Evolutionary conservation across 2,329 filamentous ascomycete genomes (phyloP).

Genomic region (Ascocoryne sarcoides): DNA sequence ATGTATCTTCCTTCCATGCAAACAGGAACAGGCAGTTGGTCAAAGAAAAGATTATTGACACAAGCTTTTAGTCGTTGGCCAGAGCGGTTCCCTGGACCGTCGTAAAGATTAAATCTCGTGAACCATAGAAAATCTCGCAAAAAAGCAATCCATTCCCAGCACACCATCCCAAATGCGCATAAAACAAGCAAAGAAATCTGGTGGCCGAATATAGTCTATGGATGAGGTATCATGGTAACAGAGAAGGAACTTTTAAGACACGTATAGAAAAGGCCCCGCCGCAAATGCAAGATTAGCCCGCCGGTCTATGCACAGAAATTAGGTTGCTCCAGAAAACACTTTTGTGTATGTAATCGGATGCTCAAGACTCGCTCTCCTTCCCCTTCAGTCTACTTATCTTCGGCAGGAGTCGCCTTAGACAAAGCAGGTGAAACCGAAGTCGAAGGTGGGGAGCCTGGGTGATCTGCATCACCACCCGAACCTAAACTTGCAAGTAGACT

Average conservation of each 20-base stretch:
- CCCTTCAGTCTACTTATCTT: neutral
- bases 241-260: conserved; percentile 38
- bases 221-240: conserved; percentile 36
- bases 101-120: conserved; percentile 18
- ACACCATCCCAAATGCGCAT: conserved; percentile 25
- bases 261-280: conserved; percentile 31
- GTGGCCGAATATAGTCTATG: conserved; percentile 27
- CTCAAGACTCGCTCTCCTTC: conserved; percentile 29
- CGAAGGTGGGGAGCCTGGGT: conserved; percentile 62
- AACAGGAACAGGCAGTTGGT: conserved; percentile 2
- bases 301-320: conserved; percentile 38
- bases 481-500: conserved; percentile 45
- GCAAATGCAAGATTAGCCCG: conserved; percentile 37
- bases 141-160: conserved; percentile 26
- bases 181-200: conserved; percentile 26
- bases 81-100: conserved; percentile 14
- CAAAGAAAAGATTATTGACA: conserved; percentile 25
- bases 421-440: conserved; percentile 57
- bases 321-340: conserved; percentile 32
- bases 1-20: conserved; percentile 4
- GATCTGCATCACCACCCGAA: conserved; percentile 42
- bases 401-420: conserved; percentile 50
- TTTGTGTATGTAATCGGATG: conserved; percentile 27
- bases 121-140: conserved; percentile 25
- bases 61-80: conserved; percentile 25